A percentile compares a stretch with the other conserved stretches of the same genome.
Conservation (phyloP, 306 rosid species). For the Pyrus bretschneideri region DNA sequence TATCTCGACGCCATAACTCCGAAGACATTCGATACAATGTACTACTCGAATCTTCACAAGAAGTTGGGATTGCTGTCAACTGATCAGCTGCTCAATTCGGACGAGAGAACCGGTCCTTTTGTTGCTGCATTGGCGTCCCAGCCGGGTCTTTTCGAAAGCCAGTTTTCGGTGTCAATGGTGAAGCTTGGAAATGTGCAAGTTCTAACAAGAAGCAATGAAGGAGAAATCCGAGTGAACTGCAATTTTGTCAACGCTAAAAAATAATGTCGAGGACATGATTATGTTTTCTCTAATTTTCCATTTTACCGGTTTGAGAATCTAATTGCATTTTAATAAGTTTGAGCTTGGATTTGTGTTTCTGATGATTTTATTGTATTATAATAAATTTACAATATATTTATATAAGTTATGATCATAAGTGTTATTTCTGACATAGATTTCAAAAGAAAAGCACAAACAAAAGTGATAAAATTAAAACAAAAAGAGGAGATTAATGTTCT, state of each 20-base stretch:
- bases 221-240: slow-evolving; percentile 74
- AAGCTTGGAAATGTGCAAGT: slow-evolving; percentile 86
- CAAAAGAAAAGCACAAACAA: too few species aligned
- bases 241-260: slow-evolving; percentile 41
- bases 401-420: not conserved
- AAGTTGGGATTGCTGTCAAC: slow-evolving; percentile 64
- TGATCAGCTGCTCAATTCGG: slow-evolving; percentile 62
- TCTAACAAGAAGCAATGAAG: slow-evolving; percentile 55
- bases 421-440: not conserved
- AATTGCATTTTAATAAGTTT: slow-evolving; percentile 1
- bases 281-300: not conserved
- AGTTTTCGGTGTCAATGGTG: slow-evolving; percentile 72
- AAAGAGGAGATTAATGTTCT: too few species aligned
- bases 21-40: slow-evolving; percentile 53
- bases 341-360: not conserved
- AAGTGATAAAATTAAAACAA: too few species aligned
- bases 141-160: slow-evolving; percentile 53
- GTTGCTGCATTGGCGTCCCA: slow-evolving; percentile 62
- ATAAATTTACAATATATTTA: not conserved
- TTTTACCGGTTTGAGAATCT: not conserved
- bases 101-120: slow-evolving; percentile 59
- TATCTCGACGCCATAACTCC: slow-evolving; percentile 68
- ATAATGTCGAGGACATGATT: not conserved
- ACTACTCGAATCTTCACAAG: slow-evolving; percentile 55
- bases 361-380: not conserved